Conservation (phyloP, 1,284 basidiomycete genomes). For the Coniferiporia sulphurascens region DNA sequence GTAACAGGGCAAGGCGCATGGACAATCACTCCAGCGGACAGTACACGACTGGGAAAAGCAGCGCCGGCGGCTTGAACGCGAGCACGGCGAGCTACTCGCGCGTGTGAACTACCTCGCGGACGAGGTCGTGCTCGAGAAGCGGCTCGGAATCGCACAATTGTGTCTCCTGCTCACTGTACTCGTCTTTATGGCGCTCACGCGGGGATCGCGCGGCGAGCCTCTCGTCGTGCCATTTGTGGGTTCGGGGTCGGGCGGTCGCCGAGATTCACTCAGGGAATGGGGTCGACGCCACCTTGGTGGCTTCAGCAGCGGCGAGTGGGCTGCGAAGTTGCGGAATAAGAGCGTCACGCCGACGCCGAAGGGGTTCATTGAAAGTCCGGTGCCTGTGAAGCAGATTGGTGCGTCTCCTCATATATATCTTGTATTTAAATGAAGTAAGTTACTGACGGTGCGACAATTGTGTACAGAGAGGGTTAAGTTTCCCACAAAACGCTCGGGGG, state of each 20-base stretch:
- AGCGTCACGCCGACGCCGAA: conserved; percentile 27
- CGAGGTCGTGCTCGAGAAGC: conserved; percentile 81
- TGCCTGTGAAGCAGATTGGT: conserved; percentile 12
- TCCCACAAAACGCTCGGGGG: neutral
- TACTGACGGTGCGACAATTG: neutral
- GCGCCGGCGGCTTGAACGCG: conserved; percentile 59
- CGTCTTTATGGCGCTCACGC: conserved; percentile 79
- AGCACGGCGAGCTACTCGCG: conserved; percentile 60
- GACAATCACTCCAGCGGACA: conserved; percentile 58
- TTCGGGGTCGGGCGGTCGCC: conserved; percentile 14
- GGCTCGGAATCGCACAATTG: conserved; percentile 78
- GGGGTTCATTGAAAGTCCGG: conserved; percentile 7
- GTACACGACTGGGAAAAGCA: conserved; percentile 70
- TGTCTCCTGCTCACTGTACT: conserved; percentile 74
- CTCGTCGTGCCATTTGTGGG: conserved; percentile 24
- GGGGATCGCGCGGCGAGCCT: conserved; percentile 59
- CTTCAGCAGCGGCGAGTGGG: conserved; percentile 48
- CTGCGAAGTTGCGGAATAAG: conserved; percentile 31
- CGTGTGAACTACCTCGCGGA: conserved; percentile 68
- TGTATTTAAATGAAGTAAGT: neutral
- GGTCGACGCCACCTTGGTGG: conserved; percentile 47
- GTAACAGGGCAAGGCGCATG: conserved; percentile 59
- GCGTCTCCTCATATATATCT: neutral
- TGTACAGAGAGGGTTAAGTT: conserved; percentile 3
- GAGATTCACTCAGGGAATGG: conserved; percentile 44